phyloP scores from a whole-genome alignment of 345 rosid genomes.

The Acer negundo region DNA sequence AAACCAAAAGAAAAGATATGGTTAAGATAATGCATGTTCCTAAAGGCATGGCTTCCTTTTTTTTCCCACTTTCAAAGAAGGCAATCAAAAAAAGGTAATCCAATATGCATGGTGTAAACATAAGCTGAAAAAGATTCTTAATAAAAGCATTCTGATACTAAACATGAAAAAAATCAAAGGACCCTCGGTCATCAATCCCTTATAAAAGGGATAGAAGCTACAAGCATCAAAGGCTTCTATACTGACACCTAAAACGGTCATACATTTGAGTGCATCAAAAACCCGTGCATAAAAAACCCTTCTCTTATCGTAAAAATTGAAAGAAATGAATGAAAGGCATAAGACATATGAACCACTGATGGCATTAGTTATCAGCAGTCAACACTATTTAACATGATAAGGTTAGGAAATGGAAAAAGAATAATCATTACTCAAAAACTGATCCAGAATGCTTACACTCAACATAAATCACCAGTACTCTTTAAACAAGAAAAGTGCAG shows the following conservation, averaged over 20 bases:
- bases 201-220: too few relatives aligned
- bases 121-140: not conserved
- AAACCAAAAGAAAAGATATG: not conserved
- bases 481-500: not conserved
- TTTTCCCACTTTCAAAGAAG: not conserved
- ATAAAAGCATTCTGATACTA: not conserved
- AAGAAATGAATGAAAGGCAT: not conserved
- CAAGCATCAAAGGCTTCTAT: not conserved
- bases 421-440: not conserved
- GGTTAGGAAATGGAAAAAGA: not conserved
- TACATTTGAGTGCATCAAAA: not conserved
- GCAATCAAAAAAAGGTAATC: not conserved
- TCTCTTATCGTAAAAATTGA: not conserved
- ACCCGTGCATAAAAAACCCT: not conserved
- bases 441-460: not conserved
- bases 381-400: not conserved
- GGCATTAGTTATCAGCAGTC: not conserved
- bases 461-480: not conserved
- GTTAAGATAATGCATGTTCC: not conserved
- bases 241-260: not conserved
- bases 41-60: not conserved
- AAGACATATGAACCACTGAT: not conserved
- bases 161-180: not conserved
- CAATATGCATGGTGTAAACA: slow-evolving; percentile 1
- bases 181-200: not conserved